These are phyloP conservation scores for Allantophomopsis lycopodina DNA, from an alignment of 2,329 filamentous ascomycete species.

Conservation along the genomic window DNA sequence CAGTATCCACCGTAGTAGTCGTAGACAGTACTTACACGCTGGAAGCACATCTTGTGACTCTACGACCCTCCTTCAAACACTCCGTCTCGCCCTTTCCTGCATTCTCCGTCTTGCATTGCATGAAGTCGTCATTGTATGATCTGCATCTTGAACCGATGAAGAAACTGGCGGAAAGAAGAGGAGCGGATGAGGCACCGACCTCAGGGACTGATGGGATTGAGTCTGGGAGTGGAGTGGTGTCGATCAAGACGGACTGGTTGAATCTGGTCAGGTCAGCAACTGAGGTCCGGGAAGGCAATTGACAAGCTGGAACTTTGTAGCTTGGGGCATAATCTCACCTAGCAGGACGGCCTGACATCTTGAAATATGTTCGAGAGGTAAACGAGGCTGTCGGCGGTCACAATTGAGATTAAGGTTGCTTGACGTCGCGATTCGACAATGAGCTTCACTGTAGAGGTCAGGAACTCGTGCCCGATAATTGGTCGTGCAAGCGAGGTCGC, in stretches of 20 bases:
- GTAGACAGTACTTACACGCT: conserved; percentile 58
- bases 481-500: conserved; percentile 8
- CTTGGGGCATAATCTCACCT: conserved; percentile 7
- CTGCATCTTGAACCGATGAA: conserved; percentile 95
- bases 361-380: conserved; percentile 7
- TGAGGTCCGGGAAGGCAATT: too few species aligned
- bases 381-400: background rate
- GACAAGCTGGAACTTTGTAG: too few species aligned
- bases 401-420: conserved; percentile 17
- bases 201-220: conserved; percentile 88
- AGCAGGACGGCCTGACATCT: conserved; percentile 16
- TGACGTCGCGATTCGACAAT: conserved; percentile 11
- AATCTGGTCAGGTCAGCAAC: conserved; percentile 47
- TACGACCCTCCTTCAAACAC: conserved; percentile 90
- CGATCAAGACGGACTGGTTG: conserved; percentile 84
- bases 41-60: conserved; percentile 90
- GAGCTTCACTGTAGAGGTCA: conserved; percentile 7
- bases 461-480: conserved; percentile 10
- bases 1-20: background rate
- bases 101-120: conserved; percentile 97
- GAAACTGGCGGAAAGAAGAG: conserved; percentile 81
- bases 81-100: conserved; percentile 84
- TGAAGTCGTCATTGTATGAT: conserved; percentile 96
- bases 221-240: conserved; percentile 89
- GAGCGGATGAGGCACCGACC: conserved; percentile 84